Percentiles rank a stretch among this genome's conserved stretches.
Evolutionary conservation across 768 basidiomycete genomes (phyloP).

Genomic region (Clathrus columnatus): DNA sequence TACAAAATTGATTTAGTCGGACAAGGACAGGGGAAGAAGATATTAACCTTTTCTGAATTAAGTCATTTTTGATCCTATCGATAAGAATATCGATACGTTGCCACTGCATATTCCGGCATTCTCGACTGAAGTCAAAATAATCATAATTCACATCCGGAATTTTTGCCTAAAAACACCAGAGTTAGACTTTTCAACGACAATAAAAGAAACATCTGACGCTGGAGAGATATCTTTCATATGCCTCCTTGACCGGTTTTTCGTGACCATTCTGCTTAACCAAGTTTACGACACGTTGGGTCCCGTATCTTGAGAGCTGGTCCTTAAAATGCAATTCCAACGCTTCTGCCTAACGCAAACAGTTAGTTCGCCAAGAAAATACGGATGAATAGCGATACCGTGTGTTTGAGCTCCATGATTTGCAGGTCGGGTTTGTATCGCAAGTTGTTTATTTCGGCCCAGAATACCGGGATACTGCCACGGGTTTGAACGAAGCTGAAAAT

Average conservation of each 20-base stretch:
- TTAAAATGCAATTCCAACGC: conserved; percentile 68
- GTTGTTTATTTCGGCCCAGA: conserved; percentile 96
- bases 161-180: conserved; percentile 36
- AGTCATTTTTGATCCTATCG: conserved; percentile 62
- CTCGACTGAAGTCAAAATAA: conserved; percentile 96
- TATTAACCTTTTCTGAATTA: conserved; percentile 55
- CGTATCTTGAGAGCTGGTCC: conserved; percentile 66
- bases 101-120: conserved; percentile 93
- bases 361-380: neutral
- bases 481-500: conserved; percentile 88
- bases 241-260: conserved; percentile 92
- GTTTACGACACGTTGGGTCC: conserved; percentile 73
- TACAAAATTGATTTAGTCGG: conserved; percentile 20
- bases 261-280: conserved; percentile 90
- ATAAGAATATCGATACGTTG: conserved; percentile 82
- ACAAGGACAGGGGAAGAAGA: neutral
- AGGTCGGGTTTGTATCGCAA: conserved; percentile 93
- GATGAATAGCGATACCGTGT: conserved; percentile 50
- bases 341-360: conserved; percentile 40
- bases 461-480: conserved; percentile 87
- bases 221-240: conserved; percentile 71
- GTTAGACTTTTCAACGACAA: neutral
- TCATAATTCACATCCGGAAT: conserved; percentile 70
- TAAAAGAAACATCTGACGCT: conserved; percentile 34
- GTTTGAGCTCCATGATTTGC: conserved; percentile 87